phyloP scores from a whole-genome alignment of 495 filamentous ascomycete species.

The Penicillium argentinense region DNA sequence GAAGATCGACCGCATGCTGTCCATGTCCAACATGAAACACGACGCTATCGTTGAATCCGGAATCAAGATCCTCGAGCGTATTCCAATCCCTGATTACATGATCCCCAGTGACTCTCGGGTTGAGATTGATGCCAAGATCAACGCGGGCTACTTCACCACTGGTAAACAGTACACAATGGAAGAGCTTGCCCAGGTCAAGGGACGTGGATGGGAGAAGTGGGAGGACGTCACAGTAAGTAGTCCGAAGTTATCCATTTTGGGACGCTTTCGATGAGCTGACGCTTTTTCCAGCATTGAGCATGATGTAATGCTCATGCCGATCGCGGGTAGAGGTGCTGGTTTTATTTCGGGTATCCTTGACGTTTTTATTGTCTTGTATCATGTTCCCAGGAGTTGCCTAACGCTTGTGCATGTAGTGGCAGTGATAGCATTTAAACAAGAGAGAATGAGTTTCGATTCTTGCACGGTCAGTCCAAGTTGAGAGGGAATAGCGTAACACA shows the following conservation, averaged over 20 bases:
- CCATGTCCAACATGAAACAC: slow-evolving; percentile 99
- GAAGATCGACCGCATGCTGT: slow-evolving; percentile 98
- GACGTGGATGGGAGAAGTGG: slow-evolving; percentile 88
- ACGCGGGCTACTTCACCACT: slow-evolving; percentile 93
- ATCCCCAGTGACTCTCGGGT: slow-evolving; percentile 95
- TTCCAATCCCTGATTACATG: slow-evolving; percentile 91
- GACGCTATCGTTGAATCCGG: slow-evolving; percentile 96
- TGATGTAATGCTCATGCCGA: background rate
- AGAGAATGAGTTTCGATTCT: too few relatives aligned
- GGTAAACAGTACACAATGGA: slow-evolving; percentile 86
- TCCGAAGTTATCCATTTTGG: background rate
- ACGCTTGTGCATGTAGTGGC: background rate
- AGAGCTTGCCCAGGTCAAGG: slow-evolving; percentile 80
- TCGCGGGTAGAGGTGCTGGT: background rate
- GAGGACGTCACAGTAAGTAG: slow-evolving; percentile 56
- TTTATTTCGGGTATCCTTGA: background rate
- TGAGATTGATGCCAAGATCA: slow-evolving; percentile 98
- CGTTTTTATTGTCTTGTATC: background rate
- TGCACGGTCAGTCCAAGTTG: too few relatives aligned
- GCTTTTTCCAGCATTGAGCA: slow-evolving; percentile 16
- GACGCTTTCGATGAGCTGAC: background rate
- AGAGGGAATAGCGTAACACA: too few relatives aligned
- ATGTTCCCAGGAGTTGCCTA: background rate
- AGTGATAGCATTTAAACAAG: background rate
- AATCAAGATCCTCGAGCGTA: slow-evolving; percentile 88